Percentiles rank a stretch among this genome's conserved stretches.
phyloP scores from a whole-genome alignment of 345 rosid species.

The Theobroma cacao region DNA sequence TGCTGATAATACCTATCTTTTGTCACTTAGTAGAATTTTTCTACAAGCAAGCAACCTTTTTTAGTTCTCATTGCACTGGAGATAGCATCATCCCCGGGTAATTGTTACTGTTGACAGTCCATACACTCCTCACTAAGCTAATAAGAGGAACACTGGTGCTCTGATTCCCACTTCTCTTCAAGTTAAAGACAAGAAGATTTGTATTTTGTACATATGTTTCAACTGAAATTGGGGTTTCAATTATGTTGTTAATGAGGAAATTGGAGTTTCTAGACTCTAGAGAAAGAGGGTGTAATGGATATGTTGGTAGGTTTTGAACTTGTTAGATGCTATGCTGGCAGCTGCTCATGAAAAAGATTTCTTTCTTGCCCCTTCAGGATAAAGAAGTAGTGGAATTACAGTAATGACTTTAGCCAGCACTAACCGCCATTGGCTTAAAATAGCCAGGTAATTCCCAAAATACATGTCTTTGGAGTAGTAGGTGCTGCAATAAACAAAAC shows the following conservation, averaged over 20 bases:
- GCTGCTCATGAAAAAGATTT: constrained; percentile 25
- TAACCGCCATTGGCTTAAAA: constrained; percentile 29
- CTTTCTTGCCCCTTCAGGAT: constrained; percentile 13
- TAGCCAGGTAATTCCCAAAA: constrained; percentile 17
- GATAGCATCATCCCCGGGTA: too few relatives aligned
- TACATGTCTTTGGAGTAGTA: constrained; percentile 26
- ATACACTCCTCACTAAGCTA: too few relatives aligned
- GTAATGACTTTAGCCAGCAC: constrained; percentile 25
- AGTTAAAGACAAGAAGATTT: background rate
- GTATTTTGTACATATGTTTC: background rate
- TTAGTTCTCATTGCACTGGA: too few relatives aligned
- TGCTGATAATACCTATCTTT: too few relatives aligned
- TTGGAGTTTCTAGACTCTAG: background rate
- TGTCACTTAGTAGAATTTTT: background rate
- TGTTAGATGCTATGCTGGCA: constrained; percentile 23
- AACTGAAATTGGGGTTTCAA: background rate
- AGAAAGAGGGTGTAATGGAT: background rate
- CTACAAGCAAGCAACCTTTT: too few relatives aligned
- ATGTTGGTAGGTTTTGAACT: constrained; percentile 3
- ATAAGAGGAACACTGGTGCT: background rate
- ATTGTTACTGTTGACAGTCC: background rate
- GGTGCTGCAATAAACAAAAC: constrained; percentile 43
- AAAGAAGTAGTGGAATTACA: constrained; percentile 26
- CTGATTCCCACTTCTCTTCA: background rate
- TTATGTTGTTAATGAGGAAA: background rate